Evolutionary conservation across 2,329 filamentous ascomycete genomes (phyloP), one percentile per base, ranked within the genome.

Genomic region (Botryotinia convoluta): DNA sequence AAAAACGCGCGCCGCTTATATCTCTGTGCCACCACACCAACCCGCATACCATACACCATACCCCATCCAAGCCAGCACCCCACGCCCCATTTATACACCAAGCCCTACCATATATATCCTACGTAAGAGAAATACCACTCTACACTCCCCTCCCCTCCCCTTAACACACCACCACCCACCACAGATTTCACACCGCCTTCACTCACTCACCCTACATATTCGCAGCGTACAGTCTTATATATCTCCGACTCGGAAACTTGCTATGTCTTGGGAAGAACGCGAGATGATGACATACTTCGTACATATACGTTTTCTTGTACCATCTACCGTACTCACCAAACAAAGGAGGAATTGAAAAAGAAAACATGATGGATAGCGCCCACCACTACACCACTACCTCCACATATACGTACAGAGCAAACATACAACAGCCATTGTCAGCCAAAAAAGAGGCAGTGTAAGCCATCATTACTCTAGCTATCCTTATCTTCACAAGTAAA

Each of bases 231-330:
- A n/a, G 26, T n/a, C 37, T 39, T 39, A 42, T 3, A 39, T 29
- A 20, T 62, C 60, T 42, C 37, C 59, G 35, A 39, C 14, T 42
- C 44, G 16, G 18, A 57, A 39, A 20, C 26, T 7, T 42, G 26
- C 26, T 37, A 65, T 65, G 32, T 51, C 37, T 65, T 51, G 22
- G 63, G 63, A 65, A 65, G 63, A 65, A 51, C 32, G 44, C 45
- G 35, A 42, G 64, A 57, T 54, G 35, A 22, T 57, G 26, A 65
- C 29, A 65, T 48, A 26, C 16, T 29, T 18, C 42, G 20, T 48
- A 4, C 18, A 45, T 22, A 64, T 29, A 48, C 8, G 29, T 2
- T 35, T 59, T 35, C 20, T 39, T 37, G 20, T 26, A 20, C 20
- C 12, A 14, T n/a, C 48, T n/a, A 29, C 51, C 14, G 35, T 39